Base-by-base conservation (phyloP, 768 basidiomycete genomes). In the Suillus paluster region DNA sequence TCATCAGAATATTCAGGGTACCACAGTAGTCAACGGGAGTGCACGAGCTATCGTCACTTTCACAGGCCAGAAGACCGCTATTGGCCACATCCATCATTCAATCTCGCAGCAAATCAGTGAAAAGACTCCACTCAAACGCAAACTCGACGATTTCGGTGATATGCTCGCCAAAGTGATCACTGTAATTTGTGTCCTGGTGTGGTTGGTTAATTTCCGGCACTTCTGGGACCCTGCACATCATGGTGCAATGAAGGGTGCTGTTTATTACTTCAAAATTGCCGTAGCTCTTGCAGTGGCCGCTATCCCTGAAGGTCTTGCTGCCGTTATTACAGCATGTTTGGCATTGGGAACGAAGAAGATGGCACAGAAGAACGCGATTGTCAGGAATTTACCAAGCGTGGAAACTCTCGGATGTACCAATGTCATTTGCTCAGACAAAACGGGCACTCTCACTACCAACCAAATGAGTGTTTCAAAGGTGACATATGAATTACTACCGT, bases 201-300 rank as follows among this genome's bases (percentile, higher is more conserved):
- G 97, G 97, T 81, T 98, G 63, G 92, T 99, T 78, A 99, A 99
- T 77, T 84, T 95, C 68, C 88, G 92, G 56, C 94, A 99, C 78
- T 99, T 99, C 77, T 90, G 86, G 85, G 97, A 99, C 71, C 95
- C 97, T 4, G 85, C 92, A 27, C 97, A 99, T 72, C 92, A 91
- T 66, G 93, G 96, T 54, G 86, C 79, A 50, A 81, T 98, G 70
- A 95, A 95, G 73, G 97, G 97, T 45, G 97, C 97, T 0, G 86
- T 99, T 58, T 99, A 98, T 76, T 99, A 99, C 79, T 94, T 99
- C 85, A 99, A 99, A 80, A 98, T 99, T 72, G 97, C 97, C 39
- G 97, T 99, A 48, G 95, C 97, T 5, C 81, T 99, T 49, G 97
- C 97, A n/a, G 97, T 99, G 44, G 97, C 97, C 61, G 97, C 97